A percentile compares a stretch with the other conserved stretches of the same genome.
Evolutionary conservation across 2,329 filamentous ascomycete species (phyloP).

Genomic region (Dactylellina haptotyla): DNA sequence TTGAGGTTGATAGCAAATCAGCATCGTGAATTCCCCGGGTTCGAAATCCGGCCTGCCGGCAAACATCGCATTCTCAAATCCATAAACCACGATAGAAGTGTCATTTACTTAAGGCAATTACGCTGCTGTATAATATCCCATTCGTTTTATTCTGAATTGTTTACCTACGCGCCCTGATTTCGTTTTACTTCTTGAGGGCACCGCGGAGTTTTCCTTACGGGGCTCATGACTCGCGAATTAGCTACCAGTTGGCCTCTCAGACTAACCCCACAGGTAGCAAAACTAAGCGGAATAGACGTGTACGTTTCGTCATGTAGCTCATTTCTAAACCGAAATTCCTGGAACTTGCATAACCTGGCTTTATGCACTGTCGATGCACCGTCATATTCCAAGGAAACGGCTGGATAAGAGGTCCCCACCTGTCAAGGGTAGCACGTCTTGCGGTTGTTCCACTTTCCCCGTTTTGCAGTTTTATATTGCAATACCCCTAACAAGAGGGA

Average conservation of each 20-base stretch:
- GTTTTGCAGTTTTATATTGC: conserved; percentile 2
- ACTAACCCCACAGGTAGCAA: conserved; percentile 8
- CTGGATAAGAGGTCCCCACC: neutral
- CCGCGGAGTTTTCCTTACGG: neutral
- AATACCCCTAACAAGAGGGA: neutral
- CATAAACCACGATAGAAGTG: neutral
- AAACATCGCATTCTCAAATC: neutral
- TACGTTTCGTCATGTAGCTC: conserved; percentile 28
- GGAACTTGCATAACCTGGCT: conserved; percentile 19
- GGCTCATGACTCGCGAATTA: neutral
- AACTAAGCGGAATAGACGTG: conserved; percentile 9
- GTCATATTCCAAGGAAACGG: neutral
- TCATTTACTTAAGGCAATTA: too few species aligned
- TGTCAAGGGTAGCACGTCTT: neutral
- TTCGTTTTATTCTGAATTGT: neutral
- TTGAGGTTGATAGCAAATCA: conserved; percentile 12
- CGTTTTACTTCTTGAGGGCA: too few species aligned
- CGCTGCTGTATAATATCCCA: neutral
- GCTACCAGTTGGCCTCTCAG: neutral
- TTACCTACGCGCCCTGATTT: too few species aligned
- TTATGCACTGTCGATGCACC: conserved; percentile 5
- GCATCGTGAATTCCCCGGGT: conserved; percentile 35
- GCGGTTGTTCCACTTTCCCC: conserved; percentile 15
- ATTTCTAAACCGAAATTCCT: conserved; percentile 9
- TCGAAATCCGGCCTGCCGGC: conserved; percentile 7